A percentile compares a stretch with the other conserved stretches of the same genome.
Evolutionary conservation across 805 yeast species (phyloP).

Genomic region (Kazachstania psychrophila): DNA sequence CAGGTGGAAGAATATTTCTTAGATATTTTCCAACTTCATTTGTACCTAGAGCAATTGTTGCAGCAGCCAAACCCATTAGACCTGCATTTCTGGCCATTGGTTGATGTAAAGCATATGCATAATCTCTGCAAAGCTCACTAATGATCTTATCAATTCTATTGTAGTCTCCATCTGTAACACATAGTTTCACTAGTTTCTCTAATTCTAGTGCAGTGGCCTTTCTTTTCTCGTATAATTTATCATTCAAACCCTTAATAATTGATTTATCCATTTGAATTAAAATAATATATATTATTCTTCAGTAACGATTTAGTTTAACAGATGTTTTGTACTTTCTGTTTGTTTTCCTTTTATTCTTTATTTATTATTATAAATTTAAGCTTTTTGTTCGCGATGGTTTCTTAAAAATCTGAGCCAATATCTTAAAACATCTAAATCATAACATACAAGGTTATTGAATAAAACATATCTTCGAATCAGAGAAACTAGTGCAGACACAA

Average conservation of each 20-base stretch:
- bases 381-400: too few species aligned
- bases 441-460: background rate
- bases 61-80: constrained; percentile 89
- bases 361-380: too few species aligned
- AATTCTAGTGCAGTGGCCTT: constrained; percentile 69
- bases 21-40: constrained; percentile 75
- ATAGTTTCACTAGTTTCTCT: constrained; percentile 68
- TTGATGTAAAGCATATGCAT: constrained; percentile 74
- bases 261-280: constrained; percentile 41
- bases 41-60: constrained; percentile 83
- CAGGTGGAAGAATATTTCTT: constrained; percentile 84
- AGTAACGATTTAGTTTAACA: too few species aligned
- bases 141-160: constrained; percentile 42
- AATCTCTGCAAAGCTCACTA: constrained; percentile 65
- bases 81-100: constrained; percentile 93
- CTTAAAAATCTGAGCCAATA: too few species aligned
- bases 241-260: constrained; percentile 58
- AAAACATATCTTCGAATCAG: background rate
- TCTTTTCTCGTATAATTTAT: constrained; percentile 67
- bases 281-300: too few species aligned
- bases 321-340: too few species aligned
- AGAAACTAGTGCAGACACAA: background rate
- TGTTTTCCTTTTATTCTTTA: too few species aligned
- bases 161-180: constrained; percentile 30
- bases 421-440: too few species aligned